A percentile compares a stretch with the other conserved stretches of the same genome.
These are phyloP conservation scores for Helenozyma rhizophorensis DNA, from an alignment of 805 yeast genomes.

Conservation along the genomic window DNA sequence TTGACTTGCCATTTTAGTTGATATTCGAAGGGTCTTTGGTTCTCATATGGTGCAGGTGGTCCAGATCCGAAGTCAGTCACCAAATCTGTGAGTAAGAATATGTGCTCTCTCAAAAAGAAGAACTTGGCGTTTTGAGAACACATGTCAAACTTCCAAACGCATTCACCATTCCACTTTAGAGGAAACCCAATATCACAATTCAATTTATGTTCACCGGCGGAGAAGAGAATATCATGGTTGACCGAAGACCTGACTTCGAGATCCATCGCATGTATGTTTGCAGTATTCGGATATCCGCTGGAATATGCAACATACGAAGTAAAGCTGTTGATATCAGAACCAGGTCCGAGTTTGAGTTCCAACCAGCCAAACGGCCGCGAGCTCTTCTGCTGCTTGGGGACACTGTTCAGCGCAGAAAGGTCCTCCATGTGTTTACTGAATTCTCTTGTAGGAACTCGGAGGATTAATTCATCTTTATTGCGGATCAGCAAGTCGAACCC, in stretches of 20 bases:
- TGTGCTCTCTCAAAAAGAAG: conserved; percentile 79
- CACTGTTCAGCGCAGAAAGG: conserved; percentile 1
- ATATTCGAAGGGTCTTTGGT: conserved; percentile 70
- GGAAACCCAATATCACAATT: conserved; percentile 65
- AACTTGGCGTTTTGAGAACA: conserved; percentile 49
- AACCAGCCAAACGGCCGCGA: conserved; percentile 82
- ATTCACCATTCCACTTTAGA: conserved; percentile 74
- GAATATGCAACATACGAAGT: conserved; percentile 51
- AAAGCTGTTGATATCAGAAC: conserved; percentile 44
- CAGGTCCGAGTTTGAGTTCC: conserved; percentile 58
- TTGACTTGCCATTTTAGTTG: conserved; percentile 53
- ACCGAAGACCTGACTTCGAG: conserved; percentile 78
- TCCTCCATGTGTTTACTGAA: conserved; percentile 61
- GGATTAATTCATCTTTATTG: conserved; percentile 59
- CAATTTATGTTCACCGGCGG: conserved; percentile 54
- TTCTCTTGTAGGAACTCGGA: conserved; percentile 83
- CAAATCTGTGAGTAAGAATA: conserved; percentile 66
- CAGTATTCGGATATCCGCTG: conserved; percentile 52
- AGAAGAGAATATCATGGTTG: conserved; percentile 76
- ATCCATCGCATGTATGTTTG: conserved; percentile 42
- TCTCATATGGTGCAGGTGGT: conserved; percentile 64
- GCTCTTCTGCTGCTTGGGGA: conserved; percentile 6
- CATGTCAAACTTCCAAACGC: conserved; percentile 61
- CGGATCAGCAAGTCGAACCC: conserved; percentile 53
- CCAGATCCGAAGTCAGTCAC: conserved; percentile 75